These are phyloP conservation scores for Lachnellula hyalina DNA, from an alignment of 2,329 filamentous ascomycete genomes.

Conservation along the genomic window DNA sequence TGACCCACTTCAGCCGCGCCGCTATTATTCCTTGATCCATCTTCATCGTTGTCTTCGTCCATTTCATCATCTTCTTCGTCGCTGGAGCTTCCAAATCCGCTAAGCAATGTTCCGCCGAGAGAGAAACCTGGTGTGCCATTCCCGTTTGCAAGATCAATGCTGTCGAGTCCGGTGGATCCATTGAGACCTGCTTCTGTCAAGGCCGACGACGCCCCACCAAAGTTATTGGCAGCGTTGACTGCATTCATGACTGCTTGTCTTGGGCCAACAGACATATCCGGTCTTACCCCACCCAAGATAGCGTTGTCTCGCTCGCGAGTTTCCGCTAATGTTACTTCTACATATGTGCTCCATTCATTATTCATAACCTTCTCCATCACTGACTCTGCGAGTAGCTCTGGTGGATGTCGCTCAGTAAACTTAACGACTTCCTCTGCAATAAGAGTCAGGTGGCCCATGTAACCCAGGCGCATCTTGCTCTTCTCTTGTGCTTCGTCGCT, in stretches of 20 bases:
- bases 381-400: constrained; percentile 75
- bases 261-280: constrained; percentile 81
- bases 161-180: constrained; percentile 43
- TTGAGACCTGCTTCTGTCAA: constrained; percentile 78
- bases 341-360: constrained; percentile 88
- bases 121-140: constrained; percentile 65
- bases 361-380: constrained; percentile 88
- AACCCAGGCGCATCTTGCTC: constrained; percentile 86
- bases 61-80: constrained; percentile 96
- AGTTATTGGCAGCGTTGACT: constrained; percentile 50
- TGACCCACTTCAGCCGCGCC: constrained; percentile 51
- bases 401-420: constrained; percentile 89
- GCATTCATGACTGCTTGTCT: constrained; percentile 58
- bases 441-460: constrained; percentile 96
- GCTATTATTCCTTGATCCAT: constrained; percentile 40
- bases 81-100: constrained; percentile 89
- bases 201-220: constrained; percentile 54
- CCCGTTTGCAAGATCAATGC: constrained; percentile 63
- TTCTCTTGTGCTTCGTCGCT: constrained; percentile 82
- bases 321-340: constrained; percentile 87
- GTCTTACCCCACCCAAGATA: constrained; percentile 91
- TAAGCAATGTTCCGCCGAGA: constrained; percentile 69
- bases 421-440: constrained; percentile 99
- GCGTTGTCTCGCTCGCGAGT: constrained; percentile 95
- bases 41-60: constrained; percentile 76